Conservation (phyloP, 2,329 filamentous ascomycete species). For the Magnaporthiopsis poae region DNA sequence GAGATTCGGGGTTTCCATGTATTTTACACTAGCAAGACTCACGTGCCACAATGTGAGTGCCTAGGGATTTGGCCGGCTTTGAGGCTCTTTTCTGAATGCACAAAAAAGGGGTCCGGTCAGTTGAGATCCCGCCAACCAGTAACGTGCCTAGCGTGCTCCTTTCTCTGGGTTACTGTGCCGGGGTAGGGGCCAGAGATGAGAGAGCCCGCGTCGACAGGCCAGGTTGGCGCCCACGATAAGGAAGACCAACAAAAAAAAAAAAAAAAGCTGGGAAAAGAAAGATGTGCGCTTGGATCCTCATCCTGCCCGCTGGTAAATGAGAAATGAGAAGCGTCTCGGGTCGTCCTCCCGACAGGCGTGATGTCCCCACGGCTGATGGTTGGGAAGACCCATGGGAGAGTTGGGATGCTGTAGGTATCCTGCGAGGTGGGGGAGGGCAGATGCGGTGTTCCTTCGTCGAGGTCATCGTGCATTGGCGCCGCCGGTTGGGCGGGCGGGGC, state of each 20-base stretch:
- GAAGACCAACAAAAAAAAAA: background rate
- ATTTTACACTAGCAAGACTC: background rate
- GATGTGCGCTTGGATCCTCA: background rate
- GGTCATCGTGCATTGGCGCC: conserved; percentile 11
- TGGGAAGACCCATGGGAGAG: background rate
- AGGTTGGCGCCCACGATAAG: background rate
- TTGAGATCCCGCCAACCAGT: background rate
- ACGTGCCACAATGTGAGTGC: background rate
- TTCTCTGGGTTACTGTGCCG: background rate
- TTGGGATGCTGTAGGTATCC: background rate
- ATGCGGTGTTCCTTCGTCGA: background rate
- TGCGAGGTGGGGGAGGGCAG: background rate
- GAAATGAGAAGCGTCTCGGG: background rate
- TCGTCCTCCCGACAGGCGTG: background rate
- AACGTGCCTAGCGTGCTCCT: background rate
- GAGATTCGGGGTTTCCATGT: background rate
- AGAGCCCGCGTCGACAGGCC: too few species aligned
- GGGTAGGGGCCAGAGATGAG: background rate
- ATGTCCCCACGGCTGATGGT: too few species aligned
- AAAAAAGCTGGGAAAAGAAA: background rate
- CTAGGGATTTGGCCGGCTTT: background rate
- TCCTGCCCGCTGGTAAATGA: background rate
- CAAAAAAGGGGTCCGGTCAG: background rate
- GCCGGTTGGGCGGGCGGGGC: background rate
- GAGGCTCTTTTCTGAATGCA: background rate